Evolutionary conservation across 1,139 yeast species (phyloP).

Genomic region (Dujonia santamariae): DNA sequence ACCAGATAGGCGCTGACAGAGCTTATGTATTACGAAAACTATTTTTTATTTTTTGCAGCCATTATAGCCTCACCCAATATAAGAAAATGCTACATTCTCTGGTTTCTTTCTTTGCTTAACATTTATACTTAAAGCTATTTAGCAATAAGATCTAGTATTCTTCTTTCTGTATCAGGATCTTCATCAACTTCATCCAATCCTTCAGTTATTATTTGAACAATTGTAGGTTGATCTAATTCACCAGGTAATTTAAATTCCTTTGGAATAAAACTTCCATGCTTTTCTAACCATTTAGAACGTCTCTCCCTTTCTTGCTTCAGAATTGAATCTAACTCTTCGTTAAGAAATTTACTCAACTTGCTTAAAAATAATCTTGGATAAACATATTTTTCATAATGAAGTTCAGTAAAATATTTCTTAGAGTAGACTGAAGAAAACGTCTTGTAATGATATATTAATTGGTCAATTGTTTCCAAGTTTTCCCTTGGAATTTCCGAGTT

Average conservation of each 20-base stretch:
- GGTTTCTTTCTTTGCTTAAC: neutral
- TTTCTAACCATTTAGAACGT: slow-evolving; percentile 34
- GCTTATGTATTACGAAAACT: no score
- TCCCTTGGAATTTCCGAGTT: slow-evolving; percentile 12
- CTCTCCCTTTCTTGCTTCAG: slow-evolving; percentile 36
- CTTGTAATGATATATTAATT: slow-evolving; percentile 34
- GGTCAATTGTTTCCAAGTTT: slow-evolving; percentile 26
- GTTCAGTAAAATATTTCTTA: slow-evolving; percentile 36
- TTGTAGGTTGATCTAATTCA: slow-evolving; percentile 33
- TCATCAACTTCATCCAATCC: slow-evolving; percentile 35
- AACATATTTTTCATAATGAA: slow-evolving; percentile 38
- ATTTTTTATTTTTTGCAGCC: no score
- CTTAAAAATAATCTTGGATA: slow-evolving; percentile 38
- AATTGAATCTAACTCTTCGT: slow-evolving; percentile 29
- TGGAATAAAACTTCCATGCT: slow-evolving; percentile 44
- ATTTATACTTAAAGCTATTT: neutral
- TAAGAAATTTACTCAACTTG: slow-evolving; percentile 30
- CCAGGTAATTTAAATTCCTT: slow-evolving; percentile 41
- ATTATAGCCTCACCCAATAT: no score
- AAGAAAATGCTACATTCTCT: neutral
- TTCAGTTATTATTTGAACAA: slow-evolving; percentile 43
- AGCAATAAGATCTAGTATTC: slow-evolving; percentile 2
- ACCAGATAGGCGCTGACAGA: no score
- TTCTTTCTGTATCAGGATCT: slow-evolving; percentile 13
- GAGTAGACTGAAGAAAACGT: slow-evolving; percentile 34